These are phyloP conservation scores for Tetradesmus lagerheimii DNA, from an alignment of 139 green algal species.

Conservation along the genomic window DNA sequence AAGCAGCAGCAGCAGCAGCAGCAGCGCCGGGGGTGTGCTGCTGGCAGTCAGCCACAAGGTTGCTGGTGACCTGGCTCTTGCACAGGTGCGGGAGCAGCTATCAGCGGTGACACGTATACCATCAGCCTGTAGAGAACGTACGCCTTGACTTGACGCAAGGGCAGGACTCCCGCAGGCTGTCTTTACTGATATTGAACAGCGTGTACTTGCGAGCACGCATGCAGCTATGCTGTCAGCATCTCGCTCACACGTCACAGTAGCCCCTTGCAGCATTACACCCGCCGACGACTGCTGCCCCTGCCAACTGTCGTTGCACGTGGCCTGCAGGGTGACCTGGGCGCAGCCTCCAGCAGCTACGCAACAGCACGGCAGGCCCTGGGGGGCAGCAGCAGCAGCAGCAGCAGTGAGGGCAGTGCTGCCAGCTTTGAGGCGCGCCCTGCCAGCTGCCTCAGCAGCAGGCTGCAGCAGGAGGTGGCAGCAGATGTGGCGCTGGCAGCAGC, in stretches of 20 bases:
- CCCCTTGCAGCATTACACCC: neutral
- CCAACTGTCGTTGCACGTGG: neutral
- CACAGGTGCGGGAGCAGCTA: neutral
- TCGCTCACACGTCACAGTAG: neutral
- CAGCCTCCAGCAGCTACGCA: neutral
- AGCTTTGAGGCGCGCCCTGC: neutral
- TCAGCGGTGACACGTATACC: too few relatives aligned
- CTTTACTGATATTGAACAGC: neutral
- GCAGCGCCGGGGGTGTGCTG: neutral
- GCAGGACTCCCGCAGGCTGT: neutral
- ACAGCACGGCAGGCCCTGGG: neutral
- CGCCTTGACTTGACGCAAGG: too few relatives aligned
- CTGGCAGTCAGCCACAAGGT: neutral
- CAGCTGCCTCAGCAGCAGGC: neutral
- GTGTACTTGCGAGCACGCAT: too few relatives aligned
- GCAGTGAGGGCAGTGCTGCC: neutral
- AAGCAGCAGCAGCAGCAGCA: conserved; percentile 8
- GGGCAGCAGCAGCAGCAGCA: neutral
- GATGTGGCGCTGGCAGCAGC: conserved; percentile 14
- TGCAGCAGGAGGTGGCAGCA: conserved; percentile 32
- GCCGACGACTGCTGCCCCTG: too few relatives aligned
- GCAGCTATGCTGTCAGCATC: neutral
- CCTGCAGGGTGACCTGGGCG: neutral
- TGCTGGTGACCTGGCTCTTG: conserved; percentile 1
- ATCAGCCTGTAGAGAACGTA: too few relatives aligned